A percentile compares a stretch with the other conserved stretches of the same genome.
phyloP scores from a whole-genome alignment of 2,329 filamentous ascomycete genomes.

The Emergomyces orientalis region DNA sequence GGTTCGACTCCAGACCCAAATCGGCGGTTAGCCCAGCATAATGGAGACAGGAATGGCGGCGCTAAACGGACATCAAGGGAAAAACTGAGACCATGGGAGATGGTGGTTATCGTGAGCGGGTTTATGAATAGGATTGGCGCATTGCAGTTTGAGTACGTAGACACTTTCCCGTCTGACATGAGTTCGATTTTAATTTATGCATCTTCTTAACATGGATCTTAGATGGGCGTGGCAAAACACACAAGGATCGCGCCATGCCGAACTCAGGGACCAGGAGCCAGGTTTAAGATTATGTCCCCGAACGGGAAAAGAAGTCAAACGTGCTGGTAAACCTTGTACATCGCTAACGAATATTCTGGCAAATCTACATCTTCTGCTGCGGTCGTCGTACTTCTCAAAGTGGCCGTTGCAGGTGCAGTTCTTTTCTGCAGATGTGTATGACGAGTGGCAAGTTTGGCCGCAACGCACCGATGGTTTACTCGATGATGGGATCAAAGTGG shows the following conservation, averaged over 20 bases:
- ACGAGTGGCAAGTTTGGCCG: conserved; percentile 56
- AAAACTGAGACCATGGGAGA: conserved; percentile 76
- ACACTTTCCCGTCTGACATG: background rate
- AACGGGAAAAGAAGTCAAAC: conserved; percentile 36
- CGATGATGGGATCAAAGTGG: conserved; percentile 43
- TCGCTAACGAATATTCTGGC: conserved; percentile 61
- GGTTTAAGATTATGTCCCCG: conserved; percentile 28
- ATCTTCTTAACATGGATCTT: background rate
- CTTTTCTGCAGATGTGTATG: conserved; percentile 60
- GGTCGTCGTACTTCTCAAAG: conserved; percentile 65
- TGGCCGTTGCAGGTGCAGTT: conserved; percentile 81
- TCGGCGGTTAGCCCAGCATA: conserved; percentile 80
- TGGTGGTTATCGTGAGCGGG: conserved; percentile 74
- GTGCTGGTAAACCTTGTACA: conserved; percentile 48
- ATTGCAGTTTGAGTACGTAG: conserved; percentile 78
- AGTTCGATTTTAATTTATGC: background rate
- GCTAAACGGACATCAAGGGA: conserved; percentile 63
- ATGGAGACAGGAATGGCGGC: conserved; percentile 72
- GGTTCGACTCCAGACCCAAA: conserved; percentile 86
- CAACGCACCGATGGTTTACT: conserved; percentile 42
- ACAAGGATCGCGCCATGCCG: conserved; percentile 69
- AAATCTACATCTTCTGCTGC: conserved; percentile 71
- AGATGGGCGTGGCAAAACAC: conserved; percentile 92
- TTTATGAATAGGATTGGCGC: conserved; percentile 83
- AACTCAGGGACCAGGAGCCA: conserved; percentile 41